Percentiles rank a stretch among this genome's conserved stretches.
Conservation (phyloP, 805 yeast species). For the Teunomyces cretensis region DNA sequence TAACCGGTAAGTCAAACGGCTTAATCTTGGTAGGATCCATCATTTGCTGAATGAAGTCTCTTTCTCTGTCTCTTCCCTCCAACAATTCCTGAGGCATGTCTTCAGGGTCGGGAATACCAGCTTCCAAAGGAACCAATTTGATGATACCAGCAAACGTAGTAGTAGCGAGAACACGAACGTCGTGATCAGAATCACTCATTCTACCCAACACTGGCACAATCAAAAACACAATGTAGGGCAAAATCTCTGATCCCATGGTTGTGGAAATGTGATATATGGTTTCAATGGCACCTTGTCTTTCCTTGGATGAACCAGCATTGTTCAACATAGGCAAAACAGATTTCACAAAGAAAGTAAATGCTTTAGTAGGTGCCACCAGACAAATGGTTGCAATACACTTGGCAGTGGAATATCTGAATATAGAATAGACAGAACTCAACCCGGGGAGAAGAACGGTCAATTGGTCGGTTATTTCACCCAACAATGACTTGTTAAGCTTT, state of each 20-base stretch:
- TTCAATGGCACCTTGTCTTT: constrained; percentile 94
- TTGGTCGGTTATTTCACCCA: constrained; percentile 46
- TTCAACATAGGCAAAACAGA: constrained; percentile 75
- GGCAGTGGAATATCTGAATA: constrained; percentile 86
- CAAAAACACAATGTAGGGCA: constrained; percentile 92
- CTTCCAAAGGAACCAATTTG: constrained; percentile 93
- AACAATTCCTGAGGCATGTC: constrained; percentile 83
- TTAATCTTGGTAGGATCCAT: constrained; percentile 93
- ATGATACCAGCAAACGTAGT: constrained; percentile 96
- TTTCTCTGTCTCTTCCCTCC: constrained; percentile 87
- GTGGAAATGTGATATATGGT: constrained; percentile 80
- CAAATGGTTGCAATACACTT: constrained; percentile 84
- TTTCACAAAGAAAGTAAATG: constrained; percentile 79
- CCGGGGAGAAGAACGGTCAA: constrained; percentile 49
- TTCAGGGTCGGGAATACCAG: constrained; percentile 93
- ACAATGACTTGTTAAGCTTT: constrained; percentile 49
- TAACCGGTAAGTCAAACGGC: constrained; percentile 84
- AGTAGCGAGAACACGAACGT: constrained; percentile 87
- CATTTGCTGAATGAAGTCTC: constrained; percentile 95
- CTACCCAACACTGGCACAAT: constrained; percentile 96
- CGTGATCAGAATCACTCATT: constrained; percentile 93
- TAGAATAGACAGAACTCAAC: constrained; percentile 70
- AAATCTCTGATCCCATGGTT: constrained; percentile 82
- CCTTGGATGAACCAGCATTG: constrained; percentile 65
- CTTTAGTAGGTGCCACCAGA: constrained; percentile 61